These are phyloP conservation scores for Pythium apleroticum DNA, from an alignment of 352 stramenopile species.

Conservation along the genomic window DNA sequence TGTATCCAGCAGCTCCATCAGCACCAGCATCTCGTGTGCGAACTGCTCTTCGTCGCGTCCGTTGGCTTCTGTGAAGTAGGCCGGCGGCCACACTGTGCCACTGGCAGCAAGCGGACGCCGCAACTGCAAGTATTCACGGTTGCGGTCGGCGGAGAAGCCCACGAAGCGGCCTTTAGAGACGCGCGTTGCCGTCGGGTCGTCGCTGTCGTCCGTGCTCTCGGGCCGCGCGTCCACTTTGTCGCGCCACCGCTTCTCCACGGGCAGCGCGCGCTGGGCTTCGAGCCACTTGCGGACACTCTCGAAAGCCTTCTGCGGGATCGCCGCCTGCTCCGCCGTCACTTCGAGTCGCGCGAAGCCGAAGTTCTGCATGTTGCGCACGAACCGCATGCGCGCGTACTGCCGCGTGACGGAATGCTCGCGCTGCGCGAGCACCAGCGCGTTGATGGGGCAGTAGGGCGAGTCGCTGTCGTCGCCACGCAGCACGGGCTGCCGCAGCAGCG, in stretches of 20 bases:
- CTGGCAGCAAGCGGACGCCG: conserved; percentile 59
- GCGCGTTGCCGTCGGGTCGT: conserved; percentile 30
- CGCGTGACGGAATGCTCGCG: conserved; percentile 43
- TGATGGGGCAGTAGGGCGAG: conserved; percentile 72
- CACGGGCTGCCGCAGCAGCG: conserved; percentile 53
- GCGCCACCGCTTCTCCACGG: conserved; percentile 57
- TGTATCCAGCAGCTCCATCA: conserved; percentile 63
- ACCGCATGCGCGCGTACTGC: conserved; percentile 51
- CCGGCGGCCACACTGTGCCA: conserved; percentile 74
- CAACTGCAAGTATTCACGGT: conserved; percentile 80
- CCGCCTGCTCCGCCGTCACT: conserved; percentile 60
- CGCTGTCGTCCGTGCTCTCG: conserved; percentile 14
- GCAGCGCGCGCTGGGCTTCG: conserved; percentile 44
- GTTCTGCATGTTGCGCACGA: conserved; percentile 69
- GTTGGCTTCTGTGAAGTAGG: conserved; percentile 42
- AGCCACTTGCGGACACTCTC: conserved; percentile 64
- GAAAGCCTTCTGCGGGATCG: conserved; percentile 59
- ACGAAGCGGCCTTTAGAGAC: conserved; percentile 72
- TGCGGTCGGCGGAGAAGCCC: conserved; percentile 68
- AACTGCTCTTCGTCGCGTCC: conserved; percentile 44
- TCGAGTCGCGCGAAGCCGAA: conserved; percentile 73
- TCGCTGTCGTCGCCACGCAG: conserved; percentile 41
- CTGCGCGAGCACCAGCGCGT: conserved; percentile 35
- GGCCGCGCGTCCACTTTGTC: conserved; percentile 57
- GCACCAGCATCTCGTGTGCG: conserved; percentile 51